These are phyloP conservation scores for Zelopaecilomyces penicillatus DNA, from an alignment of 2,329 filamentous ascomycete genomes.

Conservation along the genomic window DNA sequence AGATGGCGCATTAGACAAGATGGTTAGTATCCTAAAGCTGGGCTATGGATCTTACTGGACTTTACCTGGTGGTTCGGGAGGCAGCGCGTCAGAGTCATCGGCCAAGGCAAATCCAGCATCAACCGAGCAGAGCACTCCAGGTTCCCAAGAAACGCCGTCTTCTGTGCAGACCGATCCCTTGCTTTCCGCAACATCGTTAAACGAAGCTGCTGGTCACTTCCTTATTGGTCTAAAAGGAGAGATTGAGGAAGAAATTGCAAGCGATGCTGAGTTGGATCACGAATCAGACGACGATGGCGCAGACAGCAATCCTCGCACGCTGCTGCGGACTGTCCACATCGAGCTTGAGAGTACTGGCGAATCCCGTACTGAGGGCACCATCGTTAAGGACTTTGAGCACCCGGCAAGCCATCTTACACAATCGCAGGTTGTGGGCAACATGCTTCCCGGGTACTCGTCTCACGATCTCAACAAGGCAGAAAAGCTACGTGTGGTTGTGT, in stretches of 20 bases:
- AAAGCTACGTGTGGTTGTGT: slow-evolving; percentile 61
- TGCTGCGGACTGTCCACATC: slow-evolving; percentile 59
- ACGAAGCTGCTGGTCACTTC: slow-evolving; percentile 40
- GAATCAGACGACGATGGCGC: slow-evolving; percentile 23
- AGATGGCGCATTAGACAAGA: slow-evolving; percentile 34
- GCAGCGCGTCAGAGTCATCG: slow-evolving; percentile 3
- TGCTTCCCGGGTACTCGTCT: slow-evolving; percentile 22
- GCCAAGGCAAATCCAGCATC: slow-evolving; percentile 10
- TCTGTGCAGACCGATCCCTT: slow-evolving; percentile 7
- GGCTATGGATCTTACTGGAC: slow-evolving; percentile 62
- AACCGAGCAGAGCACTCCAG: not conserved
- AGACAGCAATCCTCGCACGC: slow-evolving; percentile 44
- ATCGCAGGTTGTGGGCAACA: slow-evolving; percentile 26
- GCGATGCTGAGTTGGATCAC: slow-evolving; percentile 22
- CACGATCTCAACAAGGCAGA: slow-evolving; percentile 47
- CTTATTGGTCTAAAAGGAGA: slow-evolving; percentile 62
- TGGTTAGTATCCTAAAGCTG: slow-evolving; percentile 57
- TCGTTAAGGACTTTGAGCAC: slow-evolving; percentile 37
- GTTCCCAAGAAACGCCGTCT: slow-evolving; percentile 7
- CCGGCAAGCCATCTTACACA: slow-evolving; percentile 23
- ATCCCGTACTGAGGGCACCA: slow-evolving; percentile 34
- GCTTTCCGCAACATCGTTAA: slow-evolving; percentile 13
- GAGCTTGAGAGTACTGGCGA: slow-evolving; percentile 43
- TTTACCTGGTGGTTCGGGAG: slow-evolving; percentile 24
- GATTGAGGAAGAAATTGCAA: slow-evolving; percentile 38